Base-by-base conservation (phyloP, 1,284 basidiomycete genomes). In the Melanopsichium pennsylvanicum region DNA sequence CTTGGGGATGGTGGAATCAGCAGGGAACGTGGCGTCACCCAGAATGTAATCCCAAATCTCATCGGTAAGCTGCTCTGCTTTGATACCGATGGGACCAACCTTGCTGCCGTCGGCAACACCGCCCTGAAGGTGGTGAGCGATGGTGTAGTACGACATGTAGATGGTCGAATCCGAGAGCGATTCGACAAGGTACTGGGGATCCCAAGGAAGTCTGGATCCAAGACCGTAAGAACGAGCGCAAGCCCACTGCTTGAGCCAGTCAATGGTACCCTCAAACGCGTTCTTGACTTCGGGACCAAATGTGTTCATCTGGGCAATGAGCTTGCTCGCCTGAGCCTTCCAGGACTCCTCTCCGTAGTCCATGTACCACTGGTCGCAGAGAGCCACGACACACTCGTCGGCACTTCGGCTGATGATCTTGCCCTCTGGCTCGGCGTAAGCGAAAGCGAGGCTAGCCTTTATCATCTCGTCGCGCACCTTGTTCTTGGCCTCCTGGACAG, bases 281-380 rank as follows among this genome's bases (percentile, higher is more conserved):
- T 97, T 89, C 35, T 92, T 87, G 2, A 94, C 97, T 84, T 97
- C 94, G 32, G 85, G 81, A 38, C 89, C 87, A 84, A 93, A 97
- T 3, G 91, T 90, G 83, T 97, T 88, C 93, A 98, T 94, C 77
- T 85, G 86, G 12, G 86, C 86, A 70, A 97, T 83, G 50, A 93
- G 84, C 92, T 86, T 88, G 82, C 93, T 90, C 7, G 93, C 88
- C 77, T 91, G 86, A 15, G 86, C 87, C 82, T 89, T 90, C 96
- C 96, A 99, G 33, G 82, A 82, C 3, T 87, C 81, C 84, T 97
- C 94, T 75, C 95, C 96, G 79, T 98, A 99, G 83, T 98, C 93
- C 81, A 98, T 84, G 84, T 98, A 98, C 94, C 95, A 99, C 83
- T 99, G 96, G 81, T 99, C 96, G 87, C 93, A 95, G 67, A 98